These are phyloP conservation scores for Phytophthora quininea DNA, from an alignment of 352 stramenopile species.

Conservation along the genomic window DNA sequence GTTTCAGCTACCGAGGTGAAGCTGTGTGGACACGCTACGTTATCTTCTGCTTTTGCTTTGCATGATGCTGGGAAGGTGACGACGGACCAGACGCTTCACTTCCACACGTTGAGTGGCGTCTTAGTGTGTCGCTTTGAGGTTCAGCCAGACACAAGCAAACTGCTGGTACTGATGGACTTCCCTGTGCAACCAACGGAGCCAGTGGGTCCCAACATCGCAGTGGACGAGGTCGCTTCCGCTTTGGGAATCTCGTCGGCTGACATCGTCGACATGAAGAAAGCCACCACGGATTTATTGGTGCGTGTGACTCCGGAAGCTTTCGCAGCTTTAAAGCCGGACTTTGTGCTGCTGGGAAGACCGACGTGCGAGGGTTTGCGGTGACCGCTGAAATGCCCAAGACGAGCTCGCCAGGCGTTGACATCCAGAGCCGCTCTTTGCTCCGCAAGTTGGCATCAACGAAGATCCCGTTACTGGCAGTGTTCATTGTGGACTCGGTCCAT, in stretches of 20 bases:
- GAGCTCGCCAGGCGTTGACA: slow-evolving; percentile 39
- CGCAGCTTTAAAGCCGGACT: slow-evolving; percentile 22
- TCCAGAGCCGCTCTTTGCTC: slow-evolving; percentile 87
- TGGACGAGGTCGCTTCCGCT: slow-evolving; percentile 17
- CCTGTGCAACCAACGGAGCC: slow-evolving; percentile 31
- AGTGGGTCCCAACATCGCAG: slow-evolving; percentile 2
- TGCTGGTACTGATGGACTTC: slow-evolving; percentile 71
- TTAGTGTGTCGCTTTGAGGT: slow-evolving; percentile 44
- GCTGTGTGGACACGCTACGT: slow-evolving; percentile 94
- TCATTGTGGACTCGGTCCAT: slow-evolving; percentile 88
- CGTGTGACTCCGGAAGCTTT: slow-evolving; percentile 31
- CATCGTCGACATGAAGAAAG: slow-evolving; percentile 31
- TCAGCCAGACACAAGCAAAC: slow-evolving; percentile 20
- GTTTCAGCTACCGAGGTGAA: slow-evolving; percentile 72
- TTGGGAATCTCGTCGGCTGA: slow-evolving; percentile 16
- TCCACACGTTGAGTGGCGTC: slow-evolving; percentile 72
- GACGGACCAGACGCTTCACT: slow-evolving; percentile 49
- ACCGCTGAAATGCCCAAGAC: slow-evolving; percentile 20
- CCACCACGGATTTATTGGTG: slow-evolving; percentile 33
- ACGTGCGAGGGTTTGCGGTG: slow-evolving; percentile 18
- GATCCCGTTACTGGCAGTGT: slow-evolving; percentile 94
- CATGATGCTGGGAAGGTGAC: slow-evolving; percentile 57
- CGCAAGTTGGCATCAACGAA: slow-evolving; percentile 88
- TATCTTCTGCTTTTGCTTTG: slow-evolving; percentile 84
- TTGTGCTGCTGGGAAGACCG: slow-evolving; percentile 22